Percentiles rank a stretch among this genome's conserved stretches.
These are phyloP conservation scores for Hyaloscypha finlandica DNA, from an alignment of 495 filamentous ascomycete species.

Conservation along the genomic window DNA sequence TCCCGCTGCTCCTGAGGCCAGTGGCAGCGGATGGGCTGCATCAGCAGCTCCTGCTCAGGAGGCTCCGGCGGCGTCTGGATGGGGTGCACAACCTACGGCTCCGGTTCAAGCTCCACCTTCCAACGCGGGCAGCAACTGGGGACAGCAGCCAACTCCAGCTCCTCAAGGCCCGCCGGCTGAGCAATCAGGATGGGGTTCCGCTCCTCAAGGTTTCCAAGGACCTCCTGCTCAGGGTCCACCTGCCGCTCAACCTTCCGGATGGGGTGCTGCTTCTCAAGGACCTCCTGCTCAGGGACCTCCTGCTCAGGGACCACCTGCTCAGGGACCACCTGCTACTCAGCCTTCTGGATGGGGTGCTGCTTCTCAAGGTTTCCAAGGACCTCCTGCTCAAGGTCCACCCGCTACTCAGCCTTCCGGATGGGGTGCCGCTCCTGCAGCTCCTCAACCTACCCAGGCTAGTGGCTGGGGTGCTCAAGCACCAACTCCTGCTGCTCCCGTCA, in stretches of 20 bases:
- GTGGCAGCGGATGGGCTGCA: neutral
- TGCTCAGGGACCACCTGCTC: neutral
- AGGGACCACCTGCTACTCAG: no score
- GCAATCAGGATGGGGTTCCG: no score
- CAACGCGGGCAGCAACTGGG: neutral
- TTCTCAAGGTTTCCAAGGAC: no score
- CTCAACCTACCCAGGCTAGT: neutral
- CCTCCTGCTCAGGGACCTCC: no score
- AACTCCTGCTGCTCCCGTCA: neutral
- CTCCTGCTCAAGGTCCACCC: neutral
- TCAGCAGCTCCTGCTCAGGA: neutral
- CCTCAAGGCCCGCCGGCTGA: neutral
- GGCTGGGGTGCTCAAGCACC: neutral
- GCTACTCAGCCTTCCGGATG: neutral
- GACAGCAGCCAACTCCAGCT: neutral
- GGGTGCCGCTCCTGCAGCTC: neutral
- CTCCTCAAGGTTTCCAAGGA: neutral
- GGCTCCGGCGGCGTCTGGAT: neutral
- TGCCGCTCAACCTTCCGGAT: neutral
- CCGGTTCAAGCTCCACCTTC: neutral
- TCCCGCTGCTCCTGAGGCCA: neutral
- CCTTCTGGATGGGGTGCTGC: neutral
- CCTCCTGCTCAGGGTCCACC: slow-evolving; percentile 1
- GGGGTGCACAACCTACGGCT: neutral
- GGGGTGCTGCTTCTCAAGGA: neutral